Conservation (phyloP, 148 eudicot species). For the Cornus controversa region DNA sequence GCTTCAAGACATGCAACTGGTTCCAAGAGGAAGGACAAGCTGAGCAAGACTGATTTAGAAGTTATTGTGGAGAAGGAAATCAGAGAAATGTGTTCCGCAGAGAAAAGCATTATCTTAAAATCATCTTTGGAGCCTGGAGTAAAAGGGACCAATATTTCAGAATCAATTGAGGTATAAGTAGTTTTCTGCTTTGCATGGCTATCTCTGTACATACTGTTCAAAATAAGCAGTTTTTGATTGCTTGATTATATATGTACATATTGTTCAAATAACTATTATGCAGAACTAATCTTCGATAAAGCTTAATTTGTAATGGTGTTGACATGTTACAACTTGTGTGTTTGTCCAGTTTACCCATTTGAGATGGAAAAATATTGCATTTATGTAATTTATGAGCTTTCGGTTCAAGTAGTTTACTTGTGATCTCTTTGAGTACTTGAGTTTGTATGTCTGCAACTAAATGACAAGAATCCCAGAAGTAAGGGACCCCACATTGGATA, state of each 20-base stretch:
- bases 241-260: no score
- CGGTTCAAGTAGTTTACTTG: background rate
- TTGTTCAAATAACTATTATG: no score
- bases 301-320: background rate
- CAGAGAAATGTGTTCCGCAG: background rate
- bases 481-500: background rate
- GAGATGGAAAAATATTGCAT: background rate
- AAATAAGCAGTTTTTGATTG: no score
- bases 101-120: background rate
- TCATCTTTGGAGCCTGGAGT: background rate
- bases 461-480: background rate
- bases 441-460: background rate
- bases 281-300: no score
- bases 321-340: background rate
- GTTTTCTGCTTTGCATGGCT: background rate
- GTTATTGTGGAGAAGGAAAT: background rate
- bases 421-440: background rate
- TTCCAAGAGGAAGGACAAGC: background rate
- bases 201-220: no score
- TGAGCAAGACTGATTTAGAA: background rate
- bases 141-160: slow-evolving; percentile 1
- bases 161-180: slow-evolving; percentile 8
- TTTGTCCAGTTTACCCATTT: background rate
- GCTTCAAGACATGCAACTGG: slow-evolving; percentile 1
- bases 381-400: background rate